These are phyloP conservation scores for Macaranga tanarius DNA, from an alignment of 441 rosid genomes.

Conservation along the genomic window DNA sequence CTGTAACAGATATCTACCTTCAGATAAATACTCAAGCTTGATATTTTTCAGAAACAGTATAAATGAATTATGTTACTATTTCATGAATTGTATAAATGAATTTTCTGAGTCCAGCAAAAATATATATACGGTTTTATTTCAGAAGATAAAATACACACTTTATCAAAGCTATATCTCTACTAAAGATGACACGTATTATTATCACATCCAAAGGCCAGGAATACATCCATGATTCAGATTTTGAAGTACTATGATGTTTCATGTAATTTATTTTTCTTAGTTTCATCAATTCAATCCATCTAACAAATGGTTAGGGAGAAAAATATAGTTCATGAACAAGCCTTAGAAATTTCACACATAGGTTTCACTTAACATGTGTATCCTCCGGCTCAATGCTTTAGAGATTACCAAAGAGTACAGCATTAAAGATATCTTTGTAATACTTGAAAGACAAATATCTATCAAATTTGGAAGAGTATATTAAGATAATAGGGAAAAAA, in stretches of 20 bases:
- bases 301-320: neutral
- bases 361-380: neutral
- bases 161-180: no score
- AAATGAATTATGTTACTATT: neutral
- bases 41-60: neutral
- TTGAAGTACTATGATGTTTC: no score
- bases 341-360: neutral
- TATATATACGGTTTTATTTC: no score
- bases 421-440: neutral
- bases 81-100: no score
- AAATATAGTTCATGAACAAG: neutral
- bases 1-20: neutral
- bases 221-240: no score
- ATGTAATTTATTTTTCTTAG: no score
- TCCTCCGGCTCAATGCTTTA: neutral
- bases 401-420: neutral
- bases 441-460: neutral
- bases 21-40: neutral
- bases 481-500: neutral
- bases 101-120: neutral
- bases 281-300: no score
- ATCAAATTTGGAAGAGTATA: neutral
- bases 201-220: no score
- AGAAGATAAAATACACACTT: no score
- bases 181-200: no score